Evolutionary conservation across 179 eudicot species (phyloP), one percentile per base, ranked within the genome.

Genomic region (Camellia oleifera): DNA sequence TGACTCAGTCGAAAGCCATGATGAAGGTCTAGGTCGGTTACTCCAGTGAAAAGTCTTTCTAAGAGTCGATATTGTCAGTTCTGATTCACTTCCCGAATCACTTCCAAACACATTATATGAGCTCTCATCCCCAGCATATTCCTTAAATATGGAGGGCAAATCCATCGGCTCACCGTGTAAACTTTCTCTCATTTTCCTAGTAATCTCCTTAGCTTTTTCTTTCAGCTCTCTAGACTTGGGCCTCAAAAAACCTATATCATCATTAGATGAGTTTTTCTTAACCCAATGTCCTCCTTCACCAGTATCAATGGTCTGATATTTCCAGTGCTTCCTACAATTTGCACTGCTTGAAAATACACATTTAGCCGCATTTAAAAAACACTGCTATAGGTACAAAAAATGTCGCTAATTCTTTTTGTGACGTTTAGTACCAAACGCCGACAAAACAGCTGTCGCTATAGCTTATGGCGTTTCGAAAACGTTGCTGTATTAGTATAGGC

Each of bases 61-160:
- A 18, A 90, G 77, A 78, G 87, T 75, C 45, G 84, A 64, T 44
- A 72, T 75, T 6, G 86, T 80, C 65, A 79, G 83, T 23, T 91
- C 97, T 20, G 91, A 85, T 45, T 86, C 97, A 86, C 89, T 85
- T 2, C 91, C 88, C 42, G 93, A 92, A 72, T 91, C 97, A 84
- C 89, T 90, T 77, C 83, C 93, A 53, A 91, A 91, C 60, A 81
- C 74, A 77, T 88, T 90, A 82, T 78, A 86, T 32, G 94, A 91
- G 85, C 98, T 92, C 84, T 92, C 97, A 73, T 94, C 98, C 71
- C 93, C 99, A 53, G 89, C 89, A 86, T 94, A 90, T 77, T 93
- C 97, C 86, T 72, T 87, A 65, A 79, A 65, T 76, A 84, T 84
- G 61, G 84, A 76, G 40, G 88, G 69, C 20, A 84, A 71, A 74